A percentile compares a stretch with the other conserved stretches of the same genome.
Evolutionary conservation across 805 yeast species (phyloP).

Genomic region (Yamadazyma paraphyllophila): DNA sequence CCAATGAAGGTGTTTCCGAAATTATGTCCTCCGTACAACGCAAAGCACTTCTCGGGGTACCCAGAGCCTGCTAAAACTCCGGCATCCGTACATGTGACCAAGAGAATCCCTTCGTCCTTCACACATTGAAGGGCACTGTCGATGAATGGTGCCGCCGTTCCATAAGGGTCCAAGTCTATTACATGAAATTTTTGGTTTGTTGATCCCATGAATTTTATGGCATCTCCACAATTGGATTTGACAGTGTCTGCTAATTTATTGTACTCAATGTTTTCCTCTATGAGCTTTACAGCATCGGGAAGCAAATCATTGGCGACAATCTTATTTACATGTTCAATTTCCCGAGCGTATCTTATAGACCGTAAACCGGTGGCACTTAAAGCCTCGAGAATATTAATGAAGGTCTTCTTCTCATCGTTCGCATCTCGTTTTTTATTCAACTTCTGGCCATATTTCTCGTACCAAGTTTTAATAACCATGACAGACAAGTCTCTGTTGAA

Average conservation of each 20-base stretch:
- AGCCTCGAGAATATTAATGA: constrained; percentile 78
- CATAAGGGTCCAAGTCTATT: constrained; percentile 95
- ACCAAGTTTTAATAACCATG: constrained; percentile 84
- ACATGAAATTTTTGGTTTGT: constrained; percentile 63
- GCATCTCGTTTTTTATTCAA: constrained; percentile 13
- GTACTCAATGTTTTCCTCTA: constrained; percentile 64
- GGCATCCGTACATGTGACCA: constrained; percentile 94
- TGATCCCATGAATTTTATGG: constrained; percentile 71
- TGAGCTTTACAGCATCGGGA: constrained; percentile 80
- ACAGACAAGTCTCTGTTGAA: constrained; percentile 91
- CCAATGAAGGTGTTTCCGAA: constrained; percentile 54
- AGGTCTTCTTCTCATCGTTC: constrained; percentile 15
- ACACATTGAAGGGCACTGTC: constrained; percentile 87
- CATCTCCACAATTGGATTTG: constrained; percentile 77
- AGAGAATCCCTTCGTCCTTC: constrained; percentile 78
- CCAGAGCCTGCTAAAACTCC: constrained; percentile 95
- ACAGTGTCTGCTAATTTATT: constrained; percentile 62
- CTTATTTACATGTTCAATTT: constrained; percentile 69
- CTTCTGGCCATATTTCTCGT: constrained; percentile 33
- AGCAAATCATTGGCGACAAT: constrained; percentile 90
- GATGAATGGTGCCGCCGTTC: constrained; percentile 93
- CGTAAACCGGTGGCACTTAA: constrained; percentile 93
- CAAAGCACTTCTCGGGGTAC: constrained; percentile 95
- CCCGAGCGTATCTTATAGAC: constrained; percentile 90
- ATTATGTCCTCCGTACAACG: constrained; percentile 90